A percentile compares a stretch with the other conserved stretches of the same genome.
phyloP scores from a whole-genome alignment of 129 eudicot species.

The Flaveria sonorensis region DNA sequence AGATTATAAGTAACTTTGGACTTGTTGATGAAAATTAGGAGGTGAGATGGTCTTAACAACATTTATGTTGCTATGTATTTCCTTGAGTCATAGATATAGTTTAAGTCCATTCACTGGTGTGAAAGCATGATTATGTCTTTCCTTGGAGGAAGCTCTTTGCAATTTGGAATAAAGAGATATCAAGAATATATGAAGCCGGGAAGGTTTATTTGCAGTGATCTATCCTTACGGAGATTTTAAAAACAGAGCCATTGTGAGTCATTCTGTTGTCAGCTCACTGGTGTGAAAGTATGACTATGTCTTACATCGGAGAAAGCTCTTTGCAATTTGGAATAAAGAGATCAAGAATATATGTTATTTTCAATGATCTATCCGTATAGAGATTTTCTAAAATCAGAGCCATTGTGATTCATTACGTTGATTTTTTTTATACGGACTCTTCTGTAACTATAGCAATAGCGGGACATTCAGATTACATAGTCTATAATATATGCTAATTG shows the following conservation, averaged over 20 bases:
- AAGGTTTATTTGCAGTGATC: not conserved
- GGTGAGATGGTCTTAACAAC: slow-evolving; percentile 13
- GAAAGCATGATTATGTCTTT: slow-evolving; percentile 1
- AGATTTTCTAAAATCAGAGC: not conserved
- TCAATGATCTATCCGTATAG: not conserved
- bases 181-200: not conserved
- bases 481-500: not conserved
- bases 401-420: not conserved
- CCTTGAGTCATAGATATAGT: slow-evolving; percentile 13
- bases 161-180: slow-evolving; percentile 6
- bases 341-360: not conserved
- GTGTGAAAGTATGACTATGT: not conserved
- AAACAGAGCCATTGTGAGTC: not conserved
- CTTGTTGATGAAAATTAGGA: not conserved
- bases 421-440: not conserved
- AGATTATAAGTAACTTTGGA: slow-evolving; percentile 10
- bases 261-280: not conserved
- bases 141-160: not conserved
- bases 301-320: not conserved
- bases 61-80: slow-evolving; percentile 12
- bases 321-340: not conserved
- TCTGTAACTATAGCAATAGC: not conserved
- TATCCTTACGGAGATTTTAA: not conserved
- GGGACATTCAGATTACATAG: not conserved
- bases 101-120: not conserved